Percentiles rank a stretch among this genome's conserved stretches.
These are phyloP conservation scores for Silene coronaria DNA, from an alignment of 179 eudicot species.

Conservation along the genomic window DNA sequence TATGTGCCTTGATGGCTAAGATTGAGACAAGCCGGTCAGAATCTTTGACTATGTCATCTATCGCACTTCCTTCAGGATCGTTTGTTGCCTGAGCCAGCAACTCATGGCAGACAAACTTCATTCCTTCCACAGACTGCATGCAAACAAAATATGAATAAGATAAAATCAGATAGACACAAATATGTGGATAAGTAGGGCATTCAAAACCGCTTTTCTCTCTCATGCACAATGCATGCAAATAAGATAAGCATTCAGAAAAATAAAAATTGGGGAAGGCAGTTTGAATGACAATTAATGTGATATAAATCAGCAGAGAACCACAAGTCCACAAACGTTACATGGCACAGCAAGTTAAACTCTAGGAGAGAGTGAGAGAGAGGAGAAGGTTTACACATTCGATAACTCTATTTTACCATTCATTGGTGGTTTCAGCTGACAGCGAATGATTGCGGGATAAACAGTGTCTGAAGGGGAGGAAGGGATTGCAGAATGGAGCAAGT, in stretches of 20 bases:
- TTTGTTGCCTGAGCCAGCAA: constrained; percentile 62
- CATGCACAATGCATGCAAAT: background rate
- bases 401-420: too few species aligned
- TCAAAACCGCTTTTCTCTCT: background rate
- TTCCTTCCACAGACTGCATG: constrained; percentile 95
- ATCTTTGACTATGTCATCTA: constrained; percentile 80
- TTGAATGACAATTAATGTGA: background rate
- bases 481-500: background rate
- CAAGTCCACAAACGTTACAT: too few species aligned
- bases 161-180: background rate
- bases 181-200: background rate
- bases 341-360: too few species aligned
- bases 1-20: constrained; percentile 62
- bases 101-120: constrained; percentile 94
- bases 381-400: too few species aligned
- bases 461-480: background rate
- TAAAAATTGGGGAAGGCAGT: background rate
- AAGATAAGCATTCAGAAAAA: too few species aligned
- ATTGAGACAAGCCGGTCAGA: constrained; percentile 89
- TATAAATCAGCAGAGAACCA: background rate
- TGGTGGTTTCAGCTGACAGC: too few species aligned
- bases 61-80: constrained; percentile 78
- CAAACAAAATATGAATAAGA: background rate
- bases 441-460: too few species aligned
- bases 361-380: background rate